Percentiles rank a stretch among this genome's conserved stretches.
These are phyloP conservation scores for Lasiosphaeria miniovina DNA, from an alignment of 495 filamentous ascomycete genomes.

Conservation along the genomic window DNA sequence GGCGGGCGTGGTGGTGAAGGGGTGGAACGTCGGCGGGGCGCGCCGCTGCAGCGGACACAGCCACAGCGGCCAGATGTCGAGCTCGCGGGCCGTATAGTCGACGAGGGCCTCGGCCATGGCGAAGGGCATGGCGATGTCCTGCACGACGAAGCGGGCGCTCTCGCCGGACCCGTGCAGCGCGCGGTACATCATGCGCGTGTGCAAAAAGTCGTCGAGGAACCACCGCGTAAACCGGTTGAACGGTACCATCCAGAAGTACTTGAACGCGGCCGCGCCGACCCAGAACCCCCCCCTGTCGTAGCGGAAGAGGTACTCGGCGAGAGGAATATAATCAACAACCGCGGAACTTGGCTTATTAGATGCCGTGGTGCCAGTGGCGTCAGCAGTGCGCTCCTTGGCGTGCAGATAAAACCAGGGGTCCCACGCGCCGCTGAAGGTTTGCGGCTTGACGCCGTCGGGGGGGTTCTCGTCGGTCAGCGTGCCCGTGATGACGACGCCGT, in stretches of 20 bases:
- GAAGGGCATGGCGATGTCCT: conserved; percentile 57
- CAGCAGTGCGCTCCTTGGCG: conserved; percentile 31
- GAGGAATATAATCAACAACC: conserved; percentile 44
- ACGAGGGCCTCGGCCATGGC: conserved; percentile 49
- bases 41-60: conserved; percentile 53
- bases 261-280: conserved; percentile 54
- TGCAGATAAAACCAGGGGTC: conserved; percentile 58
- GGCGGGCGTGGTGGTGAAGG: conserved; percentile 33
- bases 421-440: conserved; percentile 44
- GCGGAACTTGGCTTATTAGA: conserved; percentile 17
- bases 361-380: conserved; percentile 4
- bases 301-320: conserved; percentile 55
- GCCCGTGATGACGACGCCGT: conserved; percentile 54
- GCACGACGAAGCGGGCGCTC: conserved; percentile 51
- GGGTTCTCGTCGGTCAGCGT: conserved; percentile 42
- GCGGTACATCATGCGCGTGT: conserved; percentile 63
- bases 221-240: conserved; percentile 54
- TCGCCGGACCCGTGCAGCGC: conserved; percentile 57
- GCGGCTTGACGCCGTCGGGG: conserved; percentile 23
- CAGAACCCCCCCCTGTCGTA: conserved; percentile 62
- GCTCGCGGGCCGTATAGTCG: conserved; percentile 46
- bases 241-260: conserved; percentile 51
- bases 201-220: conserved; percentile 61
- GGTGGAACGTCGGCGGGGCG: conserved; percentile 45
- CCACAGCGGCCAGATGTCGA: conserved; percentile 58